Evolutionary conservation across 1,284 basidiomycete genomes (phyloP).

Genomic region (Rugosomyces carneus): DNA sequence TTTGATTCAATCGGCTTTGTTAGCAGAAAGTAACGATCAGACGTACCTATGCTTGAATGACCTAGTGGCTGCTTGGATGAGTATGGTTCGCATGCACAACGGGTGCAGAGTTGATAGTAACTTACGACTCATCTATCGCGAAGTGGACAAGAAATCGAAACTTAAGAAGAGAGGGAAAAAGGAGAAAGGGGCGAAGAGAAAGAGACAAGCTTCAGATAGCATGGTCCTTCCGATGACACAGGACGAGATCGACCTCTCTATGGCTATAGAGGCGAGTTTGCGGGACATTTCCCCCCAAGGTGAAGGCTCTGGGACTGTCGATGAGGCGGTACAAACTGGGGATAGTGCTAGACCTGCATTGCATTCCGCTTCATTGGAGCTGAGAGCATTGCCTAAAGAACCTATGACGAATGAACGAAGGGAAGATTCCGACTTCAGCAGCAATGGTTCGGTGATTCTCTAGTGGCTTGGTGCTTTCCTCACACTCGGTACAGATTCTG

Average conservation of each 20-base stretch:
- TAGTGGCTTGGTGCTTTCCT: neutral
- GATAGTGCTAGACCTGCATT: neutral
- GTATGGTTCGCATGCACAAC: slow-evolving; percentile 26
- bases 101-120: slow-evolving; percentile 33
- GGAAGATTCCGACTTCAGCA: neutral
- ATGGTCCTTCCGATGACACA: slow-evolving; percentile 11
- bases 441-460: neutral
- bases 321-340: neutral
- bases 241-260: slow-evolving; percentile 49
- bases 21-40: slow-evolving; percentile 23
- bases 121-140: slow-evolving; percentile 48
- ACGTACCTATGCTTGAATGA: slow-evolving; percentile 32
- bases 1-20: slow-evolving; percentile 40
- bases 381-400: neutral
- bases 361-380: neutral
- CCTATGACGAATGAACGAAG: neutral
- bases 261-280: slow-evolving; percentile 72
- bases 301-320: neutral
- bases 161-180: neutral
- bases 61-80: slow-evolving; percentile 26
- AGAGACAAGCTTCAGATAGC: slow-evolving; percentile 1
- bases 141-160: slow-evolving; percentile 20
- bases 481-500: neutral
- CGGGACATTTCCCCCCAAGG: slow-evolving; percentile 8
- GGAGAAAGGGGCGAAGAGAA: slow-evolving; percentile 8